Evolutionary conservation across 2,329 filamentous ascomycete genomes (phyloP).

Genomic region (Phyllosticta citriasiana): DNA sequence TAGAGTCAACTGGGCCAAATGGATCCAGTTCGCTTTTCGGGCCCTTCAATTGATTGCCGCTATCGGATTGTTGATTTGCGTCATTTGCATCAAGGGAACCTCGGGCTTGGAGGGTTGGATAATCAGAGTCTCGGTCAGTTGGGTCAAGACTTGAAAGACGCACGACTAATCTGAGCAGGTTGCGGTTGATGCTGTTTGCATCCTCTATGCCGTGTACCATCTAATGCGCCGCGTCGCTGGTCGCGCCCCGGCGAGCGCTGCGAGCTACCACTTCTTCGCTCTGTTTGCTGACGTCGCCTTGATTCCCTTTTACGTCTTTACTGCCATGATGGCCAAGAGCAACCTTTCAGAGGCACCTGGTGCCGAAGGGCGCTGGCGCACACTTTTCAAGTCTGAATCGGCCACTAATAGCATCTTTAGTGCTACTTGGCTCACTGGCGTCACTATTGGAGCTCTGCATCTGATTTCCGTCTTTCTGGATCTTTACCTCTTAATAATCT

Average conservation of each 20-base stretch:
- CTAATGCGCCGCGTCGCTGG: conserved; percentile 58
- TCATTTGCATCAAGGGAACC: conserved; percentile 65
- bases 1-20: conserved; percentile 59
- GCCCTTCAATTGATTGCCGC: conserved; percentile 58
- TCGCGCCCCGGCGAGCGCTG: conserved; percentile 68
- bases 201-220: conserved; percentile 72
- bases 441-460: conserved; percentile 57
- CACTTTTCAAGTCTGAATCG: conserved; percentile 50
- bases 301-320: conserved; percentile 54
- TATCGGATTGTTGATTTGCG: conserved; percentile 60
- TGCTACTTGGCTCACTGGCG: conserved; percentile 58
- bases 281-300: conserved; percentile 59
- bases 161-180: conserved; percentile 43
- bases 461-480: conserved; percentile 60
- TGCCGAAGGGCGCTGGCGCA: conserved; percentile 51
- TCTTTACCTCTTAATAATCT: conserved; percentile 65
- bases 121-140: conserved; percentile 62
- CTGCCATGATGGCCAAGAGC: conserved; percentile 42
- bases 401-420: conserved; percentile 52
- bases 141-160: background rate
- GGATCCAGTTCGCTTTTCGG: conserved; percentile 59
- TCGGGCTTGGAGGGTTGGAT: conserved; percentile 61
- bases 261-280: conserved; percentile 83
- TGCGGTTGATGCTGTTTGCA: conserved; percentile 62
- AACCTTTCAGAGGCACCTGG: conserved; percentile 41